Evolutionary conservation across 2,329 filamentous ascomycete species (phyloP).

Genomic region (Fusarium sp.): DNA sequence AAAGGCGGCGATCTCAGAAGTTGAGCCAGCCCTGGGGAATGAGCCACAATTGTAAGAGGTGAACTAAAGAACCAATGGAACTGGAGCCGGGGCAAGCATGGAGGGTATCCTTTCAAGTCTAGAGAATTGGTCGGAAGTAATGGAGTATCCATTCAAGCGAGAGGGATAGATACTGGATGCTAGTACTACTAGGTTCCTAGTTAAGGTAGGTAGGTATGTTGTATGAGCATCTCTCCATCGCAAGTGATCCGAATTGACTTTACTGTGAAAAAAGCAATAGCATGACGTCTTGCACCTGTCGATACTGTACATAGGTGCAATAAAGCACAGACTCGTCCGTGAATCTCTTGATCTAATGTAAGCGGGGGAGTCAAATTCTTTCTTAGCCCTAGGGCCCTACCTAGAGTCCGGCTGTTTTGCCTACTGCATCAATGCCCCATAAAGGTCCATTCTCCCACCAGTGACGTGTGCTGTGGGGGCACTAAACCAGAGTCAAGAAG

Average conservation of each 20-base stretch:
- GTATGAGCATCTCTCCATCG: no score
- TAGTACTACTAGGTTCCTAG: background rate
- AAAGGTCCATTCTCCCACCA: slow-evolving; percentile 26
- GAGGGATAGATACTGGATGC: background rate
- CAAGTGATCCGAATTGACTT: no score
- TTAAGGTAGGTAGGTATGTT: no score
- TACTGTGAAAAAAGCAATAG: no score
- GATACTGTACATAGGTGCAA: no score
- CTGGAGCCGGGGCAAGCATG: background rate
- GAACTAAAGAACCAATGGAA: slow-evolving; percentile 8
- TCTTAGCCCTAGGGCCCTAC: slow-evolving; percentile 21
- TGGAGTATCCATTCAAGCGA: slow-evolving; percentile 4
- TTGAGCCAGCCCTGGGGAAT: slow-evolving; percentile 16
- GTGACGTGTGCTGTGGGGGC: slow-evolving; percentile 42
- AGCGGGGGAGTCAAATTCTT: slow-evolving; percentile 10
- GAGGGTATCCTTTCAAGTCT: background rate
- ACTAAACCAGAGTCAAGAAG: slow-evolving; percentile 11
- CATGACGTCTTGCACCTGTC: no score
- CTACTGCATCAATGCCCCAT: slow-evolving; percentile 19
- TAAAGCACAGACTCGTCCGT: no score
- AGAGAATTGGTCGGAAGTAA: slow-evolving; percentile 21
- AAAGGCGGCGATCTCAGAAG: slow-evolving; percentile 17
- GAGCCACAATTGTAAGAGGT: slow-evolving; percentile 20
- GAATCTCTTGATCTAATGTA: no score
- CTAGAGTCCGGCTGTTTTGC: slow-evolving; percentile 1